Percentiles rank a stretch among this genome's conserved stretches.
phyloP scores from a whole-genome alignment of 495 filamentous ascomycete genomes.

The Rostrohypoxylon terebratum region DNA sequence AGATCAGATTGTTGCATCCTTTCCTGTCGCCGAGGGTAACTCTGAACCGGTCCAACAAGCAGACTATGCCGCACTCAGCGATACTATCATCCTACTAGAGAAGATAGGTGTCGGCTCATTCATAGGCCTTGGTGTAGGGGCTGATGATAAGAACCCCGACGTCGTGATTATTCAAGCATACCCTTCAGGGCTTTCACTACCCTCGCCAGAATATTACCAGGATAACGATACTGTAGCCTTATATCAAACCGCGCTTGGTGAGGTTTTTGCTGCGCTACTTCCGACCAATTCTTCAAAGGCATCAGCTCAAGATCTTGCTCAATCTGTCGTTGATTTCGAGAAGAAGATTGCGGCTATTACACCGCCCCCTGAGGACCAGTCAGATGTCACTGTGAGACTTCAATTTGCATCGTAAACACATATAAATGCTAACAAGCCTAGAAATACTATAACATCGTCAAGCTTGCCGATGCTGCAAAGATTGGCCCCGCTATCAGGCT shows the following conservation, averaged over 20 bases:
- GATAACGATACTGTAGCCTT: conserved; percentile 64
- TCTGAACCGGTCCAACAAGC: conserved; percentile 44
- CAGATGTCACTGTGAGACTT: conserved; percentile 50
- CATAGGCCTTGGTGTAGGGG: conserved; percentile 59
- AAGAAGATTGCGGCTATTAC: conserved; percentile 69
- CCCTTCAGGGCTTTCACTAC: conserved; percentile 67
- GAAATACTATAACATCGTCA: conserved; percentile 51
- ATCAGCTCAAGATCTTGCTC: conserved; percentile 44
- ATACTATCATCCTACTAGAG: conserved; percentile 66
- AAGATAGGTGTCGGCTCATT: conserved; percentile 65
- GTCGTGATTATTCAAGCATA: conserved; percentile 68
- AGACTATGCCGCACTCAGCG: conserved; percentile 59
- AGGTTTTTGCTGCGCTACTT: conserved; percentile 48
- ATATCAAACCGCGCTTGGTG: conserved; percentile 63
- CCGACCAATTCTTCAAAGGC: conserved; percentile 41
- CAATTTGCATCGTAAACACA: background rate
- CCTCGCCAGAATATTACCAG: conserved; percentile 74
- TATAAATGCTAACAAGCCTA: conserved; percentile 28
- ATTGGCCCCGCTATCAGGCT: conserved; percentile 68
- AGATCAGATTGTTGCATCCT: conserved; percentile 57
- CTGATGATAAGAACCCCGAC: conserved; percentile 73
- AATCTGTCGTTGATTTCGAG: conserved; percentile 68
- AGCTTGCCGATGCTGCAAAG: conserved; percentile 61
- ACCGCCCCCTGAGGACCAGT: conserved; percentile 65
- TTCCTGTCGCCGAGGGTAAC: conserved; percentile 53